Evolutionary conservation across 192 early-diverging fungal genomes (phyloP).

Genomic region (Radiomyces spectabilis): DNA sequence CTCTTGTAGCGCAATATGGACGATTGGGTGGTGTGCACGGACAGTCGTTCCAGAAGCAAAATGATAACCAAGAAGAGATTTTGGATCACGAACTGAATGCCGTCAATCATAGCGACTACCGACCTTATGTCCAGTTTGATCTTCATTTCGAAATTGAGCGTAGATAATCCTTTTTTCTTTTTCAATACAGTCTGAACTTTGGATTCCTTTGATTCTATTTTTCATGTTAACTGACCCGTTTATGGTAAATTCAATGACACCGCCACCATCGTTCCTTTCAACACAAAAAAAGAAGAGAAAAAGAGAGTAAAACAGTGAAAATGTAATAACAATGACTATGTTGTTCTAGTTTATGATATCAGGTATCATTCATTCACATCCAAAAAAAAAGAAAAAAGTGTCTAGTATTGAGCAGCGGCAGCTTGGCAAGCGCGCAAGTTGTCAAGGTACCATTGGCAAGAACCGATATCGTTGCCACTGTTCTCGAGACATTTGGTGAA

Average conservation of each 20-base stretch:
- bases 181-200: neutral
- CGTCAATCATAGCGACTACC: slow-evolving; percentile 84
- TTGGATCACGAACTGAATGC: slow-evolving; percentile 78
- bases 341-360: too few species aligned
- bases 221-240: too few species aligned
- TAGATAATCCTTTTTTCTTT: neutral
- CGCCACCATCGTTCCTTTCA: too few species aligned
- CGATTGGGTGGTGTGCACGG: slow-evolving; percentile 70
- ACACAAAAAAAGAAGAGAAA: too few species aligned
- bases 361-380: too few species aligned
- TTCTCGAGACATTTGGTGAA: slow-evolving; percentile 83
- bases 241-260: too few species aligned
- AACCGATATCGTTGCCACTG: slow-evolving; percentile 68
- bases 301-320: too few species aligned
- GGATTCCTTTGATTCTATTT: neutral
- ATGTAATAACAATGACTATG: too few species aligned
- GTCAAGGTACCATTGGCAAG: slow-evolving; percentile 90
- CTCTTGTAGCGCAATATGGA: slow-evolving; percentile 73
- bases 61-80: slow-evolving; percentile 53
- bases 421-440: slow-evolving; percentile 84
- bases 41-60: slow-evolving; percentile 20
- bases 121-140: slow-evolving; percentile 81
- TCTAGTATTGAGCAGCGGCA: slow-evolving; percentile 37
- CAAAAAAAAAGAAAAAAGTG: too few species aligned
- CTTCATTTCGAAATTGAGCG: slow-evolving; percentile 44